Evolutionary conservation across 805 yeast species (phyloP), one percentile per base, ranked within the genome.

Genomic region (Sugiyamaella qingdaonensis): DNA sequence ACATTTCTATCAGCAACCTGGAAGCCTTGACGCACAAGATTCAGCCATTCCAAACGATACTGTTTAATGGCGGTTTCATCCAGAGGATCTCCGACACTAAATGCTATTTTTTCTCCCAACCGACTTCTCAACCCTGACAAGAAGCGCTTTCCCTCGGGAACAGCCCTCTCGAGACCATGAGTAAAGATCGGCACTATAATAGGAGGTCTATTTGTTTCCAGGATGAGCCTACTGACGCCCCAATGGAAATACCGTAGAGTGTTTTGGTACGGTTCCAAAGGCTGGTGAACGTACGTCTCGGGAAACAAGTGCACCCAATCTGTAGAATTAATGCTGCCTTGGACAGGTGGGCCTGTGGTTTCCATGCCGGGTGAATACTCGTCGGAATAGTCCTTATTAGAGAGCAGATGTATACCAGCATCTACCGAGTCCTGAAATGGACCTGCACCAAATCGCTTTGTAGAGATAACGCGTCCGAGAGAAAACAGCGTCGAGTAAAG

Each of bases 221-320:
- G 70, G 4, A 94, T 76, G 60, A 91, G 66, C 59, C 99, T 76
- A 1, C 96, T 80, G 1, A 90, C 83, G 0, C 99, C 99, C 98
- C 98, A 92, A 65, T 88, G 85, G 75, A 94, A 92, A 69, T 88
- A 92, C 57, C 97, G 75, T 94, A 94, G 88, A 2, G 97, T 89
- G 59, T 88, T 86, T 48, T 78, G 75, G 65, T 81, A 82, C 34
- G 85, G 83, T 55, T 83, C 78, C 47, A 88, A 67, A 2, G 72
- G 69, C 67, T 94, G 99, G 50, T 92, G 78, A 3, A 92, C 98
- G 66, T 85, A 88, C 0, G 95, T 96, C 68, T 92, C 99, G 0
- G 99, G 99, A 68, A 88, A 92, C 2, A 90, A 81, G 66, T 92
- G 98, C 54, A 94, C 80, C 98, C 98, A 92, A 16, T 59, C 42